phyloP scores from a whole-genome alignment of 768 basidiomycete genomes.

The Suillus alpinus region DNA sequence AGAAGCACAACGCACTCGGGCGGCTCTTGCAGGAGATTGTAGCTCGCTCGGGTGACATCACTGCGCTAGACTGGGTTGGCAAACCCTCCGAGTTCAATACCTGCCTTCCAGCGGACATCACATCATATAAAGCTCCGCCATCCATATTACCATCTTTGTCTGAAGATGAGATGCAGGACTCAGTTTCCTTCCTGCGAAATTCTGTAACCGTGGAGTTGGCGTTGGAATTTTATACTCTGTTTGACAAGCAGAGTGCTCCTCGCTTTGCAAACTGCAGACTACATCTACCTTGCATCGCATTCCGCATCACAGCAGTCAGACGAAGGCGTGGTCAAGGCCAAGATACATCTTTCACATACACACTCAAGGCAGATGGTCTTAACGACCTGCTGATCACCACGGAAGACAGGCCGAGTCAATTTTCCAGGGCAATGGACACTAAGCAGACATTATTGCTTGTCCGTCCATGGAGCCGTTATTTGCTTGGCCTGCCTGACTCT shows the following conservation, averaged over 20 bases:
- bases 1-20: not conserved
- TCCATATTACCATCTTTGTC: not conserved
- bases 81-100: not conserved
- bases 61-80: not conserved
- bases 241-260: not conserved
- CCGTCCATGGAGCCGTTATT: not conserved
- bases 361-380: not conserved
- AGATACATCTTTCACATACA: not conserved
- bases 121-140: not conserved
- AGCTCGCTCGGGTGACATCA: not conserved
- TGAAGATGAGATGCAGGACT: not conserved
- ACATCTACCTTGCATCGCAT: not conserved
- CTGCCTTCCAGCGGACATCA: slow-evolving; percentile 1
- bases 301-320: not conserved
- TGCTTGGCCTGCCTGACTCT: not conserved
- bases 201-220: not conserved
- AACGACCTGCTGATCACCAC: not conserved
- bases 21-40: not conserved
- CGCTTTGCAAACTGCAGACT: not conserved
- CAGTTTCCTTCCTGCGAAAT: not conserved
- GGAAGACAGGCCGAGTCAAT: not conserved
- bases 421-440: not conserved
- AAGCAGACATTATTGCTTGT: not conserved
- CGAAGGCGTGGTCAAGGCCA: not conserved
- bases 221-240: not conserved